Conservation (phyloP, 345 rosid species). For the Populus tremula region DNA sequence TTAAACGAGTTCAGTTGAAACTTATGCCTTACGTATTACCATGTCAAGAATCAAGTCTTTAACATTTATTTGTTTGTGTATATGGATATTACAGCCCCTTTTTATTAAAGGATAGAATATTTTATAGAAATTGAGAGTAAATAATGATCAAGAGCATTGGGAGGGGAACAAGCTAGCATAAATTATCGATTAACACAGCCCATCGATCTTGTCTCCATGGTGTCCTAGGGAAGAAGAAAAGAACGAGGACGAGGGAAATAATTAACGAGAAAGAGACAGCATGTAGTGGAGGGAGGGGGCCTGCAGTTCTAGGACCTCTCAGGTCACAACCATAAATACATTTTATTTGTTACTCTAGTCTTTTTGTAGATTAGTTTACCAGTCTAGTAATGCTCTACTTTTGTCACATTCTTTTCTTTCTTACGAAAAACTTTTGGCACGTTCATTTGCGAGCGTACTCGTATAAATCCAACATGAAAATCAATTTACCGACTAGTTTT, state of each 20-base stretch:
- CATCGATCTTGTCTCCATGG: conserved; percentile 15
- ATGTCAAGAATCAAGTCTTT: neutral
- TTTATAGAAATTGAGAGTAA: neutral
- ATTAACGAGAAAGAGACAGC: neutral
- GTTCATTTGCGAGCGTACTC: neutral
- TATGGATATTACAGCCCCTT: neutral
- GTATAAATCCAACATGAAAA: neutral
- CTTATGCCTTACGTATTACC: neutral
- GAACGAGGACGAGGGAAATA: neutral
- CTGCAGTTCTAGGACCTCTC: neutral
- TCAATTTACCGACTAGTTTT: neutral
- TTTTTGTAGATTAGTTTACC: no score
- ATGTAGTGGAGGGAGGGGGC: neutral
- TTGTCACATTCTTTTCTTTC: no score
- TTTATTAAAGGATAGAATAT: neutral
- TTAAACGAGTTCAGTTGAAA: neutral
- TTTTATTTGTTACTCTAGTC: no score
- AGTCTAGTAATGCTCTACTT: no score
- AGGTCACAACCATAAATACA: no score
- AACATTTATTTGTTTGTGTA: neutral
- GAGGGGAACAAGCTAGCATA: neutral
- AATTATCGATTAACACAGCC: conserved; percentile 6
- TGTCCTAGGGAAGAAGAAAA: conserved; percentile 12
- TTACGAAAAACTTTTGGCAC: neutral
- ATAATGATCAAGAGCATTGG: conserved; percentile 1